phyloP scores from a whole-genome alignment of 805 yeast species.

The Metschnikowia chrysomelidarum region DNA sequence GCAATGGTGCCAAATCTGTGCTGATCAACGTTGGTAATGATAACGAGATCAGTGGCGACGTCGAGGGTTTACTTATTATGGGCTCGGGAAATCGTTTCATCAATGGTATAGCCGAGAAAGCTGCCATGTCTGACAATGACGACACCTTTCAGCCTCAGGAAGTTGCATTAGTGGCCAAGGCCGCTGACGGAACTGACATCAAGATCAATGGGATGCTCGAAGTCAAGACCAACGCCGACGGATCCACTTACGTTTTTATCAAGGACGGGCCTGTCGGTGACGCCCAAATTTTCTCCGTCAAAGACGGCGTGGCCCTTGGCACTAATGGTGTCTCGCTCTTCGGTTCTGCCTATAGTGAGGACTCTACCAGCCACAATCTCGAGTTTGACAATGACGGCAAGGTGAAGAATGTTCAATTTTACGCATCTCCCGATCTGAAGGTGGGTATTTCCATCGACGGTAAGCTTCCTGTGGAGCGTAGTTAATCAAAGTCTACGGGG shows the following conservation, averaged over 20 bases:
- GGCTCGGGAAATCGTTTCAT: too few species aligned
- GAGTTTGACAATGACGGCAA: slow-evolving; percentile 9
- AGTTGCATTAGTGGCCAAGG: slow-evolving; percentile 7
- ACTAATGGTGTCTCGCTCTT: slow-evolving; percentile 9
- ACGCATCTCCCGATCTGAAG: slow-evolving; percentile 6
- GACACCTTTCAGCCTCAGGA: too few species aligned
- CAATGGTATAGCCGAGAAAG: too few species aligned
- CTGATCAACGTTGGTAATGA: too few species aligned
- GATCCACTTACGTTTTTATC: slow-evolving; percentile 2
- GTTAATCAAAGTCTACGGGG: slow-evolving; percentile 8
- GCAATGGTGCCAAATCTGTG: too few species aligned
- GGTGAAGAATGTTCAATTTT: slow-evolving; percentile 9
- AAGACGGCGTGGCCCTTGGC: slow-evolving; percentile 9
- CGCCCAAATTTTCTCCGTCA: slow-evolving; percentile 2
- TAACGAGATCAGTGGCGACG: too few species aligned
- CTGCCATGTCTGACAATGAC: too few species aligned
- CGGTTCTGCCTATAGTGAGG: slow-evolving; percentile 4
- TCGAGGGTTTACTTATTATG: too few species aligned
- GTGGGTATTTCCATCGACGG: slow-evolving; percentile 9
- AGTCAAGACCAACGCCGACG: slow-evolving; percentile 5
- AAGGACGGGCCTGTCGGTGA: slow-evolving; percentile 4
- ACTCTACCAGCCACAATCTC: slow-evolving; percentile 6
- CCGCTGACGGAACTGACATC: slow-evolving; percentile 2
- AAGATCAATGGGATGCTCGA: slow-evolving; percentile 6
- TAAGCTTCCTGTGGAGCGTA: slow-evolving; percentile 6